phyloP scores from a whole-genome alignment of 1,284 basidiomycete species.

The Rhodotorula glutinis region DNA sequence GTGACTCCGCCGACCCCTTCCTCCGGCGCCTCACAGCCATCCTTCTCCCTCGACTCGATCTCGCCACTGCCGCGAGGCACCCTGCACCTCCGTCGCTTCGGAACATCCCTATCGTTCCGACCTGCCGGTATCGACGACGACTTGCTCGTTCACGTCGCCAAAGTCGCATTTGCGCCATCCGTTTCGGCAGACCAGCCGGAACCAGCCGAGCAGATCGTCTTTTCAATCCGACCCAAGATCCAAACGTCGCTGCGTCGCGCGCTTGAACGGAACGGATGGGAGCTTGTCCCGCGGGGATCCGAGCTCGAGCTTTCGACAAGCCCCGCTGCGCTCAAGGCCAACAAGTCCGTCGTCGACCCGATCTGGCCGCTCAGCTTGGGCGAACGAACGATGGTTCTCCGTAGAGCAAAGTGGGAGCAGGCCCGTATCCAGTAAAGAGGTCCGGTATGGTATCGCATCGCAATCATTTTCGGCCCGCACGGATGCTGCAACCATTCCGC shows the following conservation, averaged over 20 bases:
- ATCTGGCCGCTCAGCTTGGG: conserved; percentile 33
- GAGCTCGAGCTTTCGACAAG: conserved; percentile 20
- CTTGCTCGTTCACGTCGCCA: conserved; percentile 27
- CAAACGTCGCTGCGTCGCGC: conserved; percentile 1
- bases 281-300: conserved; percentile 13
- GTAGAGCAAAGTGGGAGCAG: conserved; percentile 16
- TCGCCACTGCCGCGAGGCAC: conserved; percentile 22
- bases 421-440: neutral
- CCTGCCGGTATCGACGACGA: conserved; percentile 37
- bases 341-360: neutral
- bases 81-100: conserved; percentile 35
- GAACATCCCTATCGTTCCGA: conserved; percentile 35
- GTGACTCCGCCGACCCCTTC: conserved; percentile 24
- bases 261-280: conserved; percentile 24
- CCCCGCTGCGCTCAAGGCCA: neutral
- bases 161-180: conserved; percentile 15
- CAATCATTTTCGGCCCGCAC: neutral
- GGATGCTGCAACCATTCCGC: neutral
- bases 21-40: conserved; percentile 7
- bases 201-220: conserved; percentile 22
- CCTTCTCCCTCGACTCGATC: conserved; percentile 20
- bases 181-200: neutral
- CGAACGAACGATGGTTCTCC: conserved; percentile 27
- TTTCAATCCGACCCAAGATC: conserved; percentile 23
- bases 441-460: neutral